Evolutionary conservation across 2,329 filamentous ascomycete species (phyloP), one percentile per base, ranked within the genome.

Genomic region (Fusarium virguliforme): DNA sequence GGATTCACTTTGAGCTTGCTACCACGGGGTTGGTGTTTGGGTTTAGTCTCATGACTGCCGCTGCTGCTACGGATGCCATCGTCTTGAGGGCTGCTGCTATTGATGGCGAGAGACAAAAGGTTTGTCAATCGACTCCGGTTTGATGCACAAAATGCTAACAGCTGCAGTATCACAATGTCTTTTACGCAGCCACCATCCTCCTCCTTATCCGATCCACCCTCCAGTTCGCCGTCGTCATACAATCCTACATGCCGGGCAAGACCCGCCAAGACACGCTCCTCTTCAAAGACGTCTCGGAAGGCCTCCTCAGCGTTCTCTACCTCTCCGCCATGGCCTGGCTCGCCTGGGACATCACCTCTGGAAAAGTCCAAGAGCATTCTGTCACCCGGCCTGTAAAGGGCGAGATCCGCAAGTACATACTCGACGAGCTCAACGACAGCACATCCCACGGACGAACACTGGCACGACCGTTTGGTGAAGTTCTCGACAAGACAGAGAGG

Each of bases 1-100:
- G 65, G 35, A 70, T 34, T 4, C 34, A 57, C 7, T 68, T 70
- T 34, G 67, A 70, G 43, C 13, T 68, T 5, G 40, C 67, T 34
- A 68, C 60, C 30, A 55, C 48, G 4, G 57, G 53, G 0, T 18
- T 67, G 13, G 67, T 65, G 32, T 65, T 67, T 37, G 65, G 46
- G 15, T 70, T 61, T 15, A 65, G 60, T 35, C 60, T 70, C 10
- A 22, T 70, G 12, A 60, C 43, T 8, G 38, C 34, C 13, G 50
- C n/a, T 9, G 60, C 58, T 6, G 43, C 67, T 13, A 51, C 57
- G 22, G 40, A 34, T 26, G 58, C 64, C 35, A 50, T 68, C 8
- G 8, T 69, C 12, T 32, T 35, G 34, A 41, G 43, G 48, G 48
- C 7, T 26, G 30, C 30, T 1, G 32, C 15, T 15, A 48, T 58